phyloP scores from a whole-genome alignment of 768 basidiomycete genomes.

The Udeniomyces megalosporus region DNA sequence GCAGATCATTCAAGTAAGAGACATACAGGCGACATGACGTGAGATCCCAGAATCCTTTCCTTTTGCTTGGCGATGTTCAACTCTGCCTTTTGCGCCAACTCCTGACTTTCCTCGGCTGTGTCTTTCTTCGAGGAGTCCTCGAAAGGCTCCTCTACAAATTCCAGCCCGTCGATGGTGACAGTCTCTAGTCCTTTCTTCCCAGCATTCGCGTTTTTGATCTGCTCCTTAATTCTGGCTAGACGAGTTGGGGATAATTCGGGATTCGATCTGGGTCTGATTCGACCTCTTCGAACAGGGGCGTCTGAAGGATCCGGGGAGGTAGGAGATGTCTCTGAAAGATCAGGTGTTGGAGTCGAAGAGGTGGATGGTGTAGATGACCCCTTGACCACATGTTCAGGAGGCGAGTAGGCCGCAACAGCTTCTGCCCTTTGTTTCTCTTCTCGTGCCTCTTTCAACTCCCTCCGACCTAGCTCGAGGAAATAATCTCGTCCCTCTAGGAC shows the following conservation, averaged over 20 bases:
- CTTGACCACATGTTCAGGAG: neutral
- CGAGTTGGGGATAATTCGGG: too few species aligned
- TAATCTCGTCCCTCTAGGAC: conserved; percentile 64
- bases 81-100: too few species aligned
- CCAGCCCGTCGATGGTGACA: too few species aligned
- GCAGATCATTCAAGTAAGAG: neutral
- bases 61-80: neutral
- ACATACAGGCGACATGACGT: conserved; percentile 14
- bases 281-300: too few species aligned
- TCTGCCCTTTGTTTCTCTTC: neutral
- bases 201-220: too few species aligned
- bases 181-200: too few species aligned
- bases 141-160: neutral
- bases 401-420: neutral
- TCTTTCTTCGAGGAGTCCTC: neutral
- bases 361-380: neutral
- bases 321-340: too few species aligned
- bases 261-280: too few species aligned
- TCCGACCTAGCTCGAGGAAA: conserved; percentile 35
- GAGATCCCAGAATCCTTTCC: neutral
- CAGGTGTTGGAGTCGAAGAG: neutral
- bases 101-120: neutral
- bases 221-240: too few species aligned
- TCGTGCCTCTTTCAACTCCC: neutral
- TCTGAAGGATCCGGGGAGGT: too few species aligned